phyloP scores from a whole-genome alignment of 73 alveolate genomes.

The Paramecium primaurelia region DNA sequence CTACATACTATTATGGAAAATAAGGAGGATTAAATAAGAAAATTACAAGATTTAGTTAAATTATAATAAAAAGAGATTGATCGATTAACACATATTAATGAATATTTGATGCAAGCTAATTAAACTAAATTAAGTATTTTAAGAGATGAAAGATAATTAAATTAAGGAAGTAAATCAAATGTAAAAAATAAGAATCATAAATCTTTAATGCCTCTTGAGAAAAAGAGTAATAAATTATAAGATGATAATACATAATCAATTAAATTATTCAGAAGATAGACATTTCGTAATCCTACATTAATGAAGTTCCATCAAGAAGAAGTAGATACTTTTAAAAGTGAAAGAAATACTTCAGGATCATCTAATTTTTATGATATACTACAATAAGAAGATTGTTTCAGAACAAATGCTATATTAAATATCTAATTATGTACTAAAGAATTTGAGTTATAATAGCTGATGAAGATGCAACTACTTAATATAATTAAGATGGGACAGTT shows the following conservation, averaged over 20 bases:
- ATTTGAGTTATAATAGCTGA: background rate
- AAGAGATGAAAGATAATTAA: constrained; percentile 19
- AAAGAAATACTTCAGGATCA: background rate
- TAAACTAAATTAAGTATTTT: background rate
- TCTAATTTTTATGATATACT: constrained; percentile 15
- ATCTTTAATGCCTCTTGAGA: background rate
- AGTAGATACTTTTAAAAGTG: background rate
- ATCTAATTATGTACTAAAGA: background rate
- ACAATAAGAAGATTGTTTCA: constrained; percentile 12
- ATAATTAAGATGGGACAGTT: constrained; percentile 20
- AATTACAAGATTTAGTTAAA: background rate
- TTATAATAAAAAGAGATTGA: constrained; percentile 3
- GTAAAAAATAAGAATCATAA: background rate
- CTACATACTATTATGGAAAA: background rate
- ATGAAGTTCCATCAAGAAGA: background rate
- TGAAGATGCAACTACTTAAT: constrained; percentile 11
- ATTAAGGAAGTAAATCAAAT: background rate
- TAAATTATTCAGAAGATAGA: background rate
- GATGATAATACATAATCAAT: background rate
- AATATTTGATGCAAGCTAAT: constrained; percentile 11
- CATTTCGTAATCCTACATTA: constrained; percentile 29
- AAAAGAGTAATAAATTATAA: background rate
- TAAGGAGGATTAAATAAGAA: constrained; percentile 17
- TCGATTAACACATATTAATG: constrained; percentile 20
- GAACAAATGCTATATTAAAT: constrained; percentile 11